phyloP scores from a whole-genome alignment of 2,329 filamentous ascomycete genomes.

The Fusarium veterinarium region DNA sequence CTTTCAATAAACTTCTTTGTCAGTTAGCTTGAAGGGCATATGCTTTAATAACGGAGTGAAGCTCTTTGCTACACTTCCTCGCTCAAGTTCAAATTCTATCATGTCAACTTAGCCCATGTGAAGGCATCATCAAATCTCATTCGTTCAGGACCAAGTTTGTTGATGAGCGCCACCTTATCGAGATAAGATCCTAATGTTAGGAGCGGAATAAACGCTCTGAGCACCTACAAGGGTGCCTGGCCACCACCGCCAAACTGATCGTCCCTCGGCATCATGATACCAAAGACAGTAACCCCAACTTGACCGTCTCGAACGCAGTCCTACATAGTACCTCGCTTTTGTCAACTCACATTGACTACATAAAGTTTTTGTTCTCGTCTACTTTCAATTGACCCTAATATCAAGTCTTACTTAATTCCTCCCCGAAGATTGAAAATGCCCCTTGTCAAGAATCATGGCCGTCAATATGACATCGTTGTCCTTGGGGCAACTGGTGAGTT shows the following conservation, averaged over 20 bases:
- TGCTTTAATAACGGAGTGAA: too few relatives aligned
- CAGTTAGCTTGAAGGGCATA: background rate
- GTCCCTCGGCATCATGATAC: conserved; percentile 22
- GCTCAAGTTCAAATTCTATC: background rate
- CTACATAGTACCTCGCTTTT: background rate
- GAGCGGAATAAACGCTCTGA: background rate
- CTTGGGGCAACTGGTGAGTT: conserved; percentile 67
- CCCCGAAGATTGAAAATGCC: conserved; percentile 52
- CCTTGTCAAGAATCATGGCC: conserved; percentile 58
- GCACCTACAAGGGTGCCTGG: conserved; percentile 8
- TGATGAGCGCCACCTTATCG: background rate
- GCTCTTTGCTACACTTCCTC: background rate
- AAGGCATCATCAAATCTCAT: background rate
- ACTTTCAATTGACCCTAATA: background rate
- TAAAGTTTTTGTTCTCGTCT: background rate
- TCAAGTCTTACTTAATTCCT: background rate
- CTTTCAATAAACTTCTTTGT: background rate
- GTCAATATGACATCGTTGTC: conserved; percentile 68
- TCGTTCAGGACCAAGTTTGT: background rate
- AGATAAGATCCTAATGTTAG: conserved; percentile 34
- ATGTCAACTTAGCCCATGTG: background rate
- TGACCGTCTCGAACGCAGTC: conserved; percentile 10
- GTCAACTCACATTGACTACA: background rate
- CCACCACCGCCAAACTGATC: background rate
- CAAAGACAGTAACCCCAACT: conserved; percentile 15